Evolutionary conservation across 306 rosid genomes (phyloP).

Genomic region (Senna tora): DNA sequence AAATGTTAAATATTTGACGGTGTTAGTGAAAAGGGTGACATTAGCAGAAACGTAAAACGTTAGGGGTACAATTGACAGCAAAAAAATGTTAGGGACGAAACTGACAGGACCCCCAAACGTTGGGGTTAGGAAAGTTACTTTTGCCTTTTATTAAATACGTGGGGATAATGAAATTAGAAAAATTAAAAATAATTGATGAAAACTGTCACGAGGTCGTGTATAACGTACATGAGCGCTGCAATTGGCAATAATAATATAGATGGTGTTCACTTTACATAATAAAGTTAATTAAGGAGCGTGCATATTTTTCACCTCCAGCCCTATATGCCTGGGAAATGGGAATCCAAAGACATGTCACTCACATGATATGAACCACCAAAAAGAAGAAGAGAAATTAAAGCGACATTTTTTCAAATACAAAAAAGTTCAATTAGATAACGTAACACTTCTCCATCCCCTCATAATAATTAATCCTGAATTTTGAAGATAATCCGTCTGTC

Average conservation of each 20-base stretch:
- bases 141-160: too few relatives aligned
- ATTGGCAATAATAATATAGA: conserved; percentile 46
- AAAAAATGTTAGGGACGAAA: too few relatives aligned
- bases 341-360: conserved; percentile 36
- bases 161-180: too few relatives aligned
- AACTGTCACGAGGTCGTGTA: conserved; percentile 10
- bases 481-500: conserved; percentile 81
- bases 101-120: too few relatives aligned
- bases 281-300: conserved; percentile 21
- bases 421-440: neutral
- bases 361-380: conserved; percentile 37
- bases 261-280: conserved; percentile 48
- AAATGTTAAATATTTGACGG: too few relatives aligned
- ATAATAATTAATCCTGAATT: conserved; percentile 53
- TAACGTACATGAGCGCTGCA: conserved; percentile 1
- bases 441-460: conserved; percentile 12
- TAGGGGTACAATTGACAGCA: too few relatives aligned
- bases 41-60: too few relatives aligned
- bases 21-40: too few relatives aligned
- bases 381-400: neutral
- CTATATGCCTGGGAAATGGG: conserved; percentile 35
- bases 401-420: too few relatives aligned
- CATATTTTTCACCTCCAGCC: conserved; percentile 36
- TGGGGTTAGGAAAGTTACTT: too few relatives aligned
- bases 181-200: neutral